Evolutionary conservation across 2,329 filamentous ascomycete genomes (phyloP).

Genomic region (Teratosphaeria epicoccoides): DNA sequence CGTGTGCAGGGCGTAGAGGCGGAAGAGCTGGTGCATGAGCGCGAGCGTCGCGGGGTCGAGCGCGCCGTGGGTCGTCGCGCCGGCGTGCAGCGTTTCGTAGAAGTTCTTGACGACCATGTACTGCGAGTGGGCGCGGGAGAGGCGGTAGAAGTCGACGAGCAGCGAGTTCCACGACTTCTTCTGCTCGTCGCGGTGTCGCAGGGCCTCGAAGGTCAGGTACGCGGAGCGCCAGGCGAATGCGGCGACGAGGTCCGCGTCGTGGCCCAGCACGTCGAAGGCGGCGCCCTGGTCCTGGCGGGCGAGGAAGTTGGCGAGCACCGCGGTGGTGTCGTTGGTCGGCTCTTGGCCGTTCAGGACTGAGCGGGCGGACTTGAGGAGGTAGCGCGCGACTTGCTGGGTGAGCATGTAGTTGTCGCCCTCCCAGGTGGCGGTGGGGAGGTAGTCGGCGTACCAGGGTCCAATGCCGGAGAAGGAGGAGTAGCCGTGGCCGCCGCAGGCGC

Average conservation of each 20-base stretch:
- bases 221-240: slow-evolving; percentile 68
- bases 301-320: slow-evolving; percentile 55
- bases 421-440: slow-evolving; percentile 61
- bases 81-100: slow-evolving; percentile 55
- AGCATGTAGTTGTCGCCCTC: slow-evolving; percentile 79
- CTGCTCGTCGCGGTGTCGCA: slow-evolving; percentile 62
- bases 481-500: slow-evolving; percentile 67
- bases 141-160: slow-evolving; percentile 66
- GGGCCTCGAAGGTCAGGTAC: slow-evolving; percentile 63
- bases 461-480: slow-evolving; percentile 70
- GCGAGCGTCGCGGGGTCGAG: slow-evolving; percentile 48
- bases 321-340: slow-evolving; percentile 56
- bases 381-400: slow-evolving; percentile 66
- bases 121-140: slow-evolving; percentile 64
- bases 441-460: slow-evolving; percentile 63
- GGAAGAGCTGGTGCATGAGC: slow-evolving; percentile 56
- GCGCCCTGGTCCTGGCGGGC: slow-evolving; percentile 57
- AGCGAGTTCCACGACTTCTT: slow-evolving; percentile 70
- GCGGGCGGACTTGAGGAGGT: slow-evolving; percentile 65
- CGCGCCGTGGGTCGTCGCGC: slow-evolving; percentile 32
- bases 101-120: slow-evolving; percentile 73
- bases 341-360: slow-evolving; percentile 55
- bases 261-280: slow-evolving; percentile 63
- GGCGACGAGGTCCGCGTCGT: slow-evolving; percentile 58
- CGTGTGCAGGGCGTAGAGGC: slow-evolving; percentile 53